These are phyloP conservation scores for Polychaeton citri DNA, from an alignment of 2,329 filamentous ascomycete species.

Conservation along the genomic window DNA sequence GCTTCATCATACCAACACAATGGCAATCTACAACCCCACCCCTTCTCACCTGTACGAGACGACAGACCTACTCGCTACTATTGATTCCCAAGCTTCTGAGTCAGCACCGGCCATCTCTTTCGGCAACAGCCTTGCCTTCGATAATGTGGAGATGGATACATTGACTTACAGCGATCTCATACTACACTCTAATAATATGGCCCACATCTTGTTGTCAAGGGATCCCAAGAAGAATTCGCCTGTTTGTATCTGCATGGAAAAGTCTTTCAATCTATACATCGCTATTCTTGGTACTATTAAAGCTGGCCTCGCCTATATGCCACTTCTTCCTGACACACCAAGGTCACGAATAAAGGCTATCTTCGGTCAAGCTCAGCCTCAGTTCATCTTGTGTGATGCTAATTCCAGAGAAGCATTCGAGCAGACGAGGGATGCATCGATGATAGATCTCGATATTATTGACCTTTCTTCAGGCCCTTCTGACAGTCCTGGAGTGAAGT, in stretches of 20 bases:
- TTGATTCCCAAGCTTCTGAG: background rate
- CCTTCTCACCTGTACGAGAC: conserved; percentile 14
- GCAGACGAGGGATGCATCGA: conserved; percentile 2
- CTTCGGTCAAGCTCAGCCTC: conserved; percentile 44
- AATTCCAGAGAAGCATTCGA: conserved; percentile 6
- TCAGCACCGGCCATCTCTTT: conserved; percentile 52
- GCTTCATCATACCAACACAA: conserved; percentile 5
- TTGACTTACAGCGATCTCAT: conserved; percentile 57
- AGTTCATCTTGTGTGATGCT: conserved; percentile 30
- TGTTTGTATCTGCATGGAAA: conserved; percentile 66
- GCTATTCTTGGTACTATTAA: conserved; percentile 64
- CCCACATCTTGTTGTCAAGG: conserved; percentile 40
- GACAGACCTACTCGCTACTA: conserved; percentile 16
- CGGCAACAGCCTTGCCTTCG: conserved; percentile 33
- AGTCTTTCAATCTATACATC: conserved; percentile 58
- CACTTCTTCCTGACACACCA: conserved; percentile 61
- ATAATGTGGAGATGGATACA: conserved; percentile 22
- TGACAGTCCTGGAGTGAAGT: conserved; percentile 24
- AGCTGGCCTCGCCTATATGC: conserved; percentile 65
- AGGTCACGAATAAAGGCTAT: conserved; percentile 47
- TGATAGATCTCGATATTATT: conserved; percentile 19
- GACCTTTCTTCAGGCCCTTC: conserved; percentile 19
- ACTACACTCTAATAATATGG: conserved; percentile 48
- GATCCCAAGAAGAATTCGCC: conserved; percentile 26
- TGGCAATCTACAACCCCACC: conserved; percentile 29